Evolutionary conservation across 768 basidiomycete genomes (phyloP).

Genomic region (Boletus pseudo-olivaceus): DNA sequence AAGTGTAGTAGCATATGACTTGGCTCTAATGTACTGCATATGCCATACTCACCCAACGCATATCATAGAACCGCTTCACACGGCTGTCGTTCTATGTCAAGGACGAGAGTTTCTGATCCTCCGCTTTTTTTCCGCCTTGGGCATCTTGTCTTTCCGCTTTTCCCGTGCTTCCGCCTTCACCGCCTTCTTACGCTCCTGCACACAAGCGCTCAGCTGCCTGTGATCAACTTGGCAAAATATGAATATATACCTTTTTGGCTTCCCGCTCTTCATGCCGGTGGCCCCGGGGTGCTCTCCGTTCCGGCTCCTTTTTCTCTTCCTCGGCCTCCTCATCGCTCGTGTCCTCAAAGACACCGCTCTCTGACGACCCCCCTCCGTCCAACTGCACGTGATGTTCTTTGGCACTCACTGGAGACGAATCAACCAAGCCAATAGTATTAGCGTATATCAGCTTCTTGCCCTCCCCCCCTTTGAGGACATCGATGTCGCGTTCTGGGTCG

Average conservation of each 20-base stretch:
- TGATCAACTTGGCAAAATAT: slow-evolving; percentile 1
- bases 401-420: slow-evolving; percentile 21
- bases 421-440: slow-evolving; percentile 78
- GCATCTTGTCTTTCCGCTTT: slow-evolving; percentile 88
- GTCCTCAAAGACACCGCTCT: slow-evolving; percentile 24
- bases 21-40: too few species aligned
- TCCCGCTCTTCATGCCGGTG: slow-evolving; percentile 93
- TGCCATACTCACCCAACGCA: slow-evolving; percentile 1
- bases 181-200: slow-evolving; percentile 87
- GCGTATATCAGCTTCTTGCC: slow-evolving; percentile 80
- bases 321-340: slow-evolving; percentile 36
- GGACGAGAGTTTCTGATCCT: slow-evolving; percentile 55
- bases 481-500: slow-evolving; percentile 92
- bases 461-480: slow-evolving; percentile 65
- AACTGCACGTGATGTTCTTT: slow-evolving; percentile 15
- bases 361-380: slow-evolving; percentile 17
- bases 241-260: slow-evolving; percentile 68
- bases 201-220: slow-evolving; percentile 9
- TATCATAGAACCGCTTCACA: slow-evolving; percentile 10
- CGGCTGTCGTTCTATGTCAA: slow-evolving; percentile 15
- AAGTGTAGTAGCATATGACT: slow-evolving; percentile 3
- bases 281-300: slow-evolving; percentile 67
- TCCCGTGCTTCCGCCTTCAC: slow-evolving; percentile 85
- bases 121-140: slow-evolving; percentile 91
- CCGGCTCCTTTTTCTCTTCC: slow-evolving; percentile 32